phyloP scores from a whole-genome alignment of 768 basidiomycete species.

The button mushroom (Agaricus bisporus) region DNA sequence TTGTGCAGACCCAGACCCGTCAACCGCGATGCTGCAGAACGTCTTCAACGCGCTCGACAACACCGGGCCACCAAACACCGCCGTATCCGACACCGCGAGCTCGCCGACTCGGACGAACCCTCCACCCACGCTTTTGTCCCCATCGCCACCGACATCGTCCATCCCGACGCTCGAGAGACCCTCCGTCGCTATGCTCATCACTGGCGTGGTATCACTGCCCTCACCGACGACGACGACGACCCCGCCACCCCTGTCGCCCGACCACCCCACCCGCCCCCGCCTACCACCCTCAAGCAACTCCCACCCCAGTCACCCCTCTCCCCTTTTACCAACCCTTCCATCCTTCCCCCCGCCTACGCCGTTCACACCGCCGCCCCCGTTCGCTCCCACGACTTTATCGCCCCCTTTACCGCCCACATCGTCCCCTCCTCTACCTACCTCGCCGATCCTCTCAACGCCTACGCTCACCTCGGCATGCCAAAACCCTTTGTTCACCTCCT shows the following conservation, averaged over 20 bases:
- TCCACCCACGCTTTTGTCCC: conserved; percentile 39
- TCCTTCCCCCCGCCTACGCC: conserved; percentile 54
- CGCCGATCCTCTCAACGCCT: conserved; percentile 79
- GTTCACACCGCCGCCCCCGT: conserved; percentile 61
- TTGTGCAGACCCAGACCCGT: conserved; percentile 34
- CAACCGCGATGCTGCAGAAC: conserved; percentile 34
- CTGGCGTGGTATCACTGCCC: conserved; percentile 66
- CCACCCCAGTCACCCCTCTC: conserved; percentile 28
- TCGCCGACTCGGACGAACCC: conserved; percentile 42
- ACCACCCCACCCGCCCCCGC: conserved; percentile 15
- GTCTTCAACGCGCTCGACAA: conserved; percentile 35
- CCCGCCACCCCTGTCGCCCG: conserved; percentile 8
- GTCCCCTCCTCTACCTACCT: conserved; percentile 66
- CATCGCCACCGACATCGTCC: conserved; percentile 40
- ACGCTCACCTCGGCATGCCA: conserved; percentile 74
- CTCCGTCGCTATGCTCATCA: conserved; percentile 53
- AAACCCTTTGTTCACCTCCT: conserved; percentile 80
- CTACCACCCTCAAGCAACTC: conserved; percentile 10
- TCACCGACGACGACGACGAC: conserved; percentile 9
- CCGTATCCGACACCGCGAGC: conserved; percentile 34
- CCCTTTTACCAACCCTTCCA: conserved; percentile 31
- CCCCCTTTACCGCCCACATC: conserved; percentile 59
- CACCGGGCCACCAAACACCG: conserved; percentile 14
- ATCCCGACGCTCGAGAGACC: conserved; percentile 35
- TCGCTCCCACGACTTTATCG: conserved; percentile 47